These are phyloP conservation scores for Casaregolazyma suthepensis DNA, from an alignment of 1,139 yeast genomes.

Conservation along the genomic window DNA sequence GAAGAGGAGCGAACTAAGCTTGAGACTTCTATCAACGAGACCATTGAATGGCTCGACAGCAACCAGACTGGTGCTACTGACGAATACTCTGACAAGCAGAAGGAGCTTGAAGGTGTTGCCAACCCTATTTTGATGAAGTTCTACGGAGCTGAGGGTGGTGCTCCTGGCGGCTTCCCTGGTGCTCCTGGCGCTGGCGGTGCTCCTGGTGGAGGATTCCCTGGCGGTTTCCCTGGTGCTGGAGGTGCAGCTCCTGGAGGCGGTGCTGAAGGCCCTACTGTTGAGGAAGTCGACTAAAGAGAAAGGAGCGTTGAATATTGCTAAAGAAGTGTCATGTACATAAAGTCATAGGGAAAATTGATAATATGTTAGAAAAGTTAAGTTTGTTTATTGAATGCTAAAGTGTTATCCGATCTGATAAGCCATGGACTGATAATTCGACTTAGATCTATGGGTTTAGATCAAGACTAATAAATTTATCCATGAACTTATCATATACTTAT, in stretches of 20 bases:
- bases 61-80: conserved; percentile 84
- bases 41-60: conserved; percentile 81
- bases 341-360: conserved; percentile 5
- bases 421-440: no score
- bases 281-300: conserved; percentile 71
- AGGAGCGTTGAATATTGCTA: conserved; percentile 2
- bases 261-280: conserved; percentile 73
- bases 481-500: no score
- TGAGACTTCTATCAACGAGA: conserved; percentile 77
- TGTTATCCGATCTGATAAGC: no score
- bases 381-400: neutral
- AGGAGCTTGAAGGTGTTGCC: conserved; percentile 89
- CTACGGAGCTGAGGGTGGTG: conserved; percentile 53
- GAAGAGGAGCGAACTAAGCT: conserved; percentile 75
- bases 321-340: conserved; percentile 2
- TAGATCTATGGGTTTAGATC: no score
- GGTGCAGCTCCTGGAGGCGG: conserved; percentile 44
- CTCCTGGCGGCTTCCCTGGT: conserved; percentile 55
- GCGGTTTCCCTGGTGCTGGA: conserved; percentile 31
- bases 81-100: conserved; percentile 83
- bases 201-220: conserved; percentile 54
- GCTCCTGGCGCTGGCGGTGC: conserved; percentile 55
- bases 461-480: no score
- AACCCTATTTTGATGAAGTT: conserved; percentile 93
- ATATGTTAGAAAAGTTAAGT: neutral